Evolutionary conservation across 2,329 filamentous ascomycete genomes (phyloP).

Genomic region (Acarospora socialis): DNA sequence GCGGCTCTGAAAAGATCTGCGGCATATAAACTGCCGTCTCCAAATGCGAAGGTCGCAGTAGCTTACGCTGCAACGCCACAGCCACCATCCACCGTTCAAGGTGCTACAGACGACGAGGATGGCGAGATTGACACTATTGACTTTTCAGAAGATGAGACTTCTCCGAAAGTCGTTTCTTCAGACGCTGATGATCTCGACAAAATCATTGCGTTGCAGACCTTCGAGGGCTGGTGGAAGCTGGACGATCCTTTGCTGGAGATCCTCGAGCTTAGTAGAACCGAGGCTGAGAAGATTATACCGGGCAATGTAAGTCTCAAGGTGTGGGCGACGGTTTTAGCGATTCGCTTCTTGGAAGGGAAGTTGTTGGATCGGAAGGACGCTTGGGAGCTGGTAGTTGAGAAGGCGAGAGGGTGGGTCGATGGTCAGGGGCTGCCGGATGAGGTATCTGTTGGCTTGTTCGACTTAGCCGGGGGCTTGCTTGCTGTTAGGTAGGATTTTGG

Average conservation of each 20-base stretch:
- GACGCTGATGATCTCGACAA: conserved; percentile 5
- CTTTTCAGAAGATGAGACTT: too few relatives aligned
- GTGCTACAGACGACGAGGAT: conserved; percentile 3
- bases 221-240: conserved; percentile 7
- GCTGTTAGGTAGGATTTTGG: too few relatives aligned
- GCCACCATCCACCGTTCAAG: too few relatives aligned
- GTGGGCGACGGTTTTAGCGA: conserved; percentile 28
- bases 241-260: neutral
- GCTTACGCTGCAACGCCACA: conserved; percentile 7
- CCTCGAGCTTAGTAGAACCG: conserved; percentile 15
- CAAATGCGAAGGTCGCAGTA: conserved; percentile 1
- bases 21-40: conserved; percentile 15
- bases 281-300: conserved; percentile 5
- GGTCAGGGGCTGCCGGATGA: neutral
- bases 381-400: conserved; percentile 52
- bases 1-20: too few relatives aligned
- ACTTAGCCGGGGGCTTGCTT: too few relatives aligned
- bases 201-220: conserved; percentile 10
- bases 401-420: conserved; percentile 40
- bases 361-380: conserved; percentile 34
- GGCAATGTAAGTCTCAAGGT: conserved; percentile 9
- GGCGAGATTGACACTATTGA: conserved; percentile 2
- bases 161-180: too few relatives aligned
- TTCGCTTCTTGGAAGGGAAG: conserved; percentile 36
- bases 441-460: too few relatives aligned